A percentile compares a stretch with the other conserved stretches of the same genome.
These are phyloP conservation scores for Annona cherimola DNA, from an alignment of 164 flowering plant species.

Conservation along the genomic window DNA sequence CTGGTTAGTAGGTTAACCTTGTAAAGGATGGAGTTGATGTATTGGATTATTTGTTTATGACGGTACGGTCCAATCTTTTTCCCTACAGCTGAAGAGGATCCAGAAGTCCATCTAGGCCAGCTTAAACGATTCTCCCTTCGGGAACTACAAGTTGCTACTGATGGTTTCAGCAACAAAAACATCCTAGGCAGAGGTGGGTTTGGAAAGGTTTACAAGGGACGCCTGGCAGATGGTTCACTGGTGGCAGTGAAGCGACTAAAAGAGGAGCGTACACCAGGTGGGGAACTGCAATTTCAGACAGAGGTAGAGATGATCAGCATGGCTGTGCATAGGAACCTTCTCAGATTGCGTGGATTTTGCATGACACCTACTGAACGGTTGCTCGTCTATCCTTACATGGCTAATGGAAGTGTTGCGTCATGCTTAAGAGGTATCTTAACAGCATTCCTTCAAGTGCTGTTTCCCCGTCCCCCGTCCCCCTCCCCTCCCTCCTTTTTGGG, in stretches of 20 bases:
- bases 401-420: conserved; percentile 45
- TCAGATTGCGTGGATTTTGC: conserved; percentile 36
- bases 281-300: conserved; percentile 44
- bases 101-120: conserved; percentile 49
- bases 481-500: too few relatives aligned
- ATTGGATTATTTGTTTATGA: not conserved
- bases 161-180: conserved; percentile 38
- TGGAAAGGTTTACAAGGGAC: conserved; percentile 44
- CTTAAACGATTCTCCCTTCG: conserved; percentile 42
- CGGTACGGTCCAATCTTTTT: conserved; percentile 2
- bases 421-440: conserved; percentile 31
- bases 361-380: conserved; percentile 44
- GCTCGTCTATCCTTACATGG: conserved; percentile 45
- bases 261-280: conserved; percentile 40
- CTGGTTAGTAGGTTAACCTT: conserved; percentile 24
- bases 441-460: not conserved
- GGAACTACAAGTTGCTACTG: conserved; percentile 45
- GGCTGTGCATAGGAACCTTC: conserved; percentile 44
- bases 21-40: not conserved
- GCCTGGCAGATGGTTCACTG: conserved; percentile 42
- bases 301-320: conserved; percentile 46
- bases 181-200: conserved; percentile 46
- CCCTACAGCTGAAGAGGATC: conserved; percentile 46
- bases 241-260: conserved; percentile 44
- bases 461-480: not conserved